Evolutionary conservation across 768 basidiomycete species (phyloP).

Genomic region (Ephemerocybe angulata): DNA sequence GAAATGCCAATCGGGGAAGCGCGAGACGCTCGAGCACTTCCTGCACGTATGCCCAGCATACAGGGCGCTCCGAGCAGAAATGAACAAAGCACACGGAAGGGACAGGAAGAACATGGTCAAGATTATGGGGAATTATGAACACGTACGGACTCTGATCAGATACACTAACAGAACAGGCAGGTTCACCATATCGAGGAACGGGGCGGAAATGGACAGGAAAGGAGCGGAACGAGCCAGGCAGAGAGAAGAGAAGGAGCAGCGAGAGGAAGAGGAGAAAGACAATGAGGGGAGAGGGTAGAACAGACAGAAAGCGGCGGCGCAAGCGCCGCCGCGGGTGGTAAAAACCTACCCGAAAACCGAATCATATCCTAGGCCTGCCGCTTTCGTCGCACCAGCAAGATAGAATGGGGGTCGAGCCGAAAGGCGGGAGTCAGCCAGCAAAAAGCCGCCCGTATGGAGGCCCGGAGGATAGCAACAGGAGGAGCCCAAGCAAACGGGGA

Average conservation of each 20-base stretch:
- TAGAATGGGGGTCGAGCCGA: too few species aligned
- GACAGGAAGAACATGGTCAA: background rate
- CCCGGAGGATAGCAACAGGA: background rate
- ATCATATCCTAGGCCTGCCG: too few species aligned
- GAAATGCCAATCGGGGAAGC: background rate
- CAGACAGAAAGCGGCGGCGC: too few species aligned
- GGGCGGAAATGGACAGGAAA: too few species aligned
- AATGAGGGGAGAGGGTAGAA: background rate
- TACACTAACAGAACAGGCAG: background rate
- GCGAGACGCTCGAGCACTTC: slow-evolving; percentile 8
- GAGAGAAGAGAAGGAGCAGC: background rate
- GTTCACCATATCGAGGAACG: too few species aligned
- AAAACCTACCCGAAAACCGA: too few species aligned
- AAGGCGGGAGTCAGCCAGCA: too few species aligned
- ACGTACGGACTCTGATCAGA: background rate
- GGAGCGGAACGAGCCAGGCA: background rate
- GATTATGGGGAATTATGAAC: background rate
- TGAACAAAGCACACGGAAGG: background rate
- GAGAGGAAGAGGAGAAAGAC: background rate
- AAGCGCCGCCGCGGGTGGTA: too few species aligned
- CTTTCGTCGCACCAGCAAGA: too few species aligned
- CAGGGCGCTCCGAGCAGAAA: background rate
- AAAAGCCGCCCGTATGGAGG: background rate
- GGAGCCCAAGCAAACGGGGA: background rate
- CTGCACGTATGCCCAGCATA: slow-evolving; percentile 5